Evolutionary conservation across 2,329 filamentous ascomycete genomes (phyloP), one percentile per base, ranked within the genome.

Genomic region (Fusarium brachygibbosum): DNA sequence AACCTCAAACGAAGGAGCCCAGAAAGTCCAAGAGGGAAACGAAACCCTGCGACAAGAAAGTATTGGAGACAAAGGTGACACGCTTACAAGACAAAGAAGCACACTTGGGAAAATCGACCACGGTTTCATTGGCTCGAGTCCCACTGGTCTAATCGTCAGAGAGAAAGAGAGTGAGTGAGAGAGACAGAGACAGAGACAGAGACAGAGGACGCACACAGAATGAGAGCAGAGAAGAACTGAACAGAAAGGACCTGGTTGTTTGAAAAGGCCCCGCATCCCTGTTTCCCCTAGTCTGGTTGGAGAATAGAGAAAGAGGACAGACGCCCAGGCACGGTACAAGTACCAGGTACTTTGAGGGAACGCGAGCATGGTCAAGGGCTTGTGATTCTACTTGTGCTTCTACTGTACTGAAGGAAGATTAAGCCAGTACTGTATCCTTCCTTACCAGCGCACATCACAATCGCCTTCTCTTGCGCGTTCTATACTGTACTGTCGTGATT

Each of bases 221-320:
- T 16, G 23, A 51, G 48, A 58, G 34, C 35, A 40, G 41, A 49
- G 29, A 23, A 35, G 29, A 38, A 21, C 45, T 23, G 35, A 31
- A 44, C 23, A 29, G 38, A 48, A 37, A 46, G 32, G n/a, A 23
- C 21, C 41, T 66, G 50, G 67, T 61, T 66, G 59, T 67, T 70
- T 64, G 58, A 53, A 68, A 70, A 54, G 52, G 49, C 62, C 62
- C 56, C 63, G 63, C 52, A 70, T 58, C 67, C 67, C 58, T 70
- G 67, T 58, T 46, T 31, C 55, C 57, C 44, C 52, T 68, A 67
- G 63, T 63, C 63, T 60, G 41, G 62, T 66, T 66, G 49, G 62
- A 37, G 51, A 56, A 54, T 23, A 38, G 29, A 55, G 55, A 60
- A 40, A 32, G 44, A 54, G 64, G 49, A 52, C 63, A 52, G 25